These are phyloP conservation scores for Phlyctochytrium planicorne DNA, from an alignment of 192 early-diverging fungal species.

Conservation along the genomic window DNA sequence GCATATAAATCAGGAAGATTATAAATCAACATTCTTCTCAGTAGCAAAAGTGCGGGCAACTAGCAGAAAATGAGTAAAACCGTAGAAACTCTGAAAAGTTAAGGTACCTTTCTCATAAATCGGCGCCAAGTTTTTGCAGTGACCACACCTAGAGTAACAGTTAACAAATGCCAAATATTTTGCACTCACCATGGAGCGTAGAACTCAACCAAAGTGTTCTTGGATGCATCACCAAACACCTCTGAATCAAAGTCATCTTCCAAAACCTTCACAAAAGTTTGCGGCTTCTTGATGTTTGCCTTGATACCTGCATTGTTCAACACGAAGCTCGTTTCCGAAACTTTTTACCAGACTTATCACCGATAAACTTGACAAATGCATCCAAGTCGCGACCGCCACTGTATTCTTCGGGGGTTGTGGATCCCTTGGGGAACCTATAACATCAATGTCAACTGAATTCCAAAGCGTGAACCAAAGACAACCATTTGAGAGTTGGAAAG, in stretches of 20 bases:
- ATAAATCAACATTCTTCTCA: slow-evolving; percentile 65
- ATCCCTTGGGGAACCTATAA: slow-evolving; percentile 73
- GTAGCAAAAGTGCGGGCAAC: slow-evolving; percentile 74
- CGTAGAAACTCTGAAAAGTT: no score
- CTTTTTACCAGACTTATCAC: slow-evolving; percentile 71
- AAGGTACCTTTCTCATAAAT: slow-evolving; percentile 72
- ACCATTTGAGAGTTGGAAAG: slow-evolving; percentile 90
- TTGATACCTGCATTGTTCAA: slow-evolving; percentile 43
- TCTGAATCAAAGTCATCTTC: slow-evolving; percentile 70
- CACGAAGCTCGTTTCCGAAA: not conserved
- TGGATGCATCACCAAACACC: slow-evolving; percentile 69
- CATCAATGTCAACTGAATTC: not conserved
- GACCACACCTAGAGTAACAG: slow-evolving; percentile 47
- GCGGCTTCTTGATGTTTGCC: slow-evolving; percentile 68
- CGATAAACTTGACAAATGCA: slow-evolving; percentile 70
- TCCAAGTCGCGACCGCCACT: slow-evolving; percentile 80
- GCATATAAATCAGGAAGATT: slow-evolving; percentile 2
- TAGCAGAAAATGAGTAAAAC: no score
- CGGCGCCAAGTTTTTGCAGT: slow-evolving; percentile 81
- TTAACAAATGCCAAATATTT: slow-evolving; percentile 2
- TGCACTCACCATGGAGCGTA: slow-evolving; percentile 38
- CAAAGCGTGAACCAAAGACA: not conserved
- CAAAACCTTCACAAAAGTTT: slow-evolving; percentile 68
- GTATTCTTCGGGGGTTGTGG: slow-evolving; percentile 76
- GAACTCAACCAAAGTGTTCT: slow-evolving; percentile 85